Conservation (phyloP, 768 basidiomycete genomes). For the Termitomyces sp. region DNA sequence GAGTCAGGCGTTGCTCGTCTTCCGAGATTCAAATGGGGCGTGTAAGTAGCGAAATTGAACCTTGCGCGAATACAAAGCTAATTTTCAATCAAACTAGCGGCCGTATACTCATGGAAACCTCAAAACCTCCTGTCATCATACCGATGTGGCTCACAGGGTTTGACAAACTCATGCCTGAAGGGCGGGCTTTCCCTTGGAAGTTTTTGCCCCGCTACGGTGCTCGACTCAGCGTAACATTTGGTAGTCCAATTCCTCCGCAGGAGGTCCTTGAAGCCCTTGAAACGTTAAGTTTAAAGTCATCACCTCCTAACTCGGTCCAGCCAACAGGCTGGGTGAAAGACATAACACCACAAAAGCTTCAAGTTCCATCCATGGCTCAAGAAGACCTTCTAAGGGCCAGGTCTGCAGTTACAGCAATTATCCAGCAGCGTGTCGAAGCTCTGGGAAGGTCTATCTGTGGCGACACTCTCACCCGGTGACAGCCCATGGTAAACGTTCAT, state of each 20-base stretch:
- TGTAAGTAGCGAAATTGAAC: slow-evolving; percentile 49
- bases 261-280: slow-evolving; percentile 22
- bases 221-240: slow-evolving; percentile 72
- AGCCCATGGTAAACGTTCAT: background rate
- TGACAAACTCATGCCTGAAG: slow-evolving; percentile 87
- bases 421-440: slow-evolving; percentile 48
- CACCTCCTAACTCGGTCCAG: slow-evolving; percentile 4
- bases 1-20: slow-evolving; percentile 42
- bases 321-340: slow-evolving; percentile 19
- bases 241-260: slow-evolving; percentile 55
- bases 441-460: slow-evolving; percentile 49
- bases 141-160: slow-evolving; percentile 92
- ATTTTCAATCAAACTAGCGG: slow-evolving; percentile 41
- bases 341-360: background rate
- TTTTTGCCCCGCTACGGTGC: slow-evolving; percentile 59
- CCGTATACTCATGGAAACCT: slow-evolving; percentile 64
- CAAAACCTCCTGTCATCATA: slow-evolving; percentile 68
- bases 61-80: background rate
- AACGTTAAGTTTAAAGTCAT: background rate
- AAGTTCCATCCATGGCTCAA: background rate
- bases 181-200: slow-evolving; percentile 69
- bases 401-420: slow-evolving; percentile 45
- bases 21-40: slow-evolving; percentile 90
- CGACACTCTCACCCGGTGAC: slow-evolving; percentile 17
- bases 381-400: slow-evolving; percentile 34